Evolutionary conservation across 768 basidiomycete species (phyloP).

Genomic region (Trametes sanguinea): DNA sequence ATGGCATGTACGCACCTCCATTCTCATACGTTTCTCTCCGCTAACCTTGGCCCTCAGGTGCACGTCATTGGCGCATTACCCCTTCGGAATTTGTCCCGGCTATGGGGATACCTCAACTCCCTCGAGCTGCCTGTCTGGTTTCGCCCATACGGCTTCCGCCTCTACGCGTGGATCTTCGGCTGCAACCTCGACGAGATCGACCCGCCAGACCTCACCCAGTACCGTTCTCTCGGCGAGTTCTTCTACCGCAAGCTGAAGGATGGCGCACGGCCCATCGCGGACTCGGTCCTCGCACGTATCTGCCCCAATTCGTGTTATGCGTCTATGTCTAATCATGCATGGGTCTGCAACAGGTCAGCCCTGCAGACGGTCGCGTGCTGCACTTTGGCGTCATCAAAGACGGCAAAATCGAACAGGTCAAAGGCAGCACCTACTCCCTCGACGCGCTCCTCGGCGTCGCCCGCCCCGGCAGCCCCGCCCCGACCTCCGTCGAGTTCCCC

Average conservation of each 20-base stretch:
- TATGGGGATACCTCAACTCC: slow-evolving; percentile 96
- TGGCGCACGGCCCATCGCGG: slow-evolving; percentile 79
- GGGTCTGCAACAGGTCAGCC: slow-evolving; percentile 63
- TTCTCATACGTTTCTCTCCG: background rate
- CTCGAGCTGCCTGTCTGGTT: slow-evolving; percentile 93
- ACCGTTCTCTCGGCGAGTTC: slow-evolving; percentile 90
- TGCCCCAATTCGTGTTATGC: background rate
- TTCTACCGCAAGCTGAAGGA: slow-evolving; percentile 88
- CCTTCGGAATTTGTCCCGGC: slow-evolving; percentile 89
- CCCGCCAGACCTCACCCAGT: slow-evolving; percentile 70
- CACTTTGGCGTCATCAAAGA: slow-evolving; percentile 87
- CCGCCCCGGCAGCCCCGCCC: slow-evolving; percentile 44
- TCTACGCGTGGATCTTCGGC: slow-evolving; percentile 88
- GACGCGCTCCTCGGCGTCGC: slow-evolving; percentile 89
- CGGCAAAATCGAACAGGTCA: slow-evolving; percentile 90
- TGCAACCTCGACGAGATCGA: slow-evolving; percentile 94
- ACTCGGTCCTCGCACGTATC: slow-evolving; percentile 64
- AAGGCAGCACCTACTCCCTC: slow-evolving; percentile 95
- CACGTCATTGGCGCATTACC: slow-evolving; percentile 95
- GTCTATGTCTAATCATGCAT: background rate
- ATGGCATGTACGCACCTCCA: slow-evolving; percentile 71
- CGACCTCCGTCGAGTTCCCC: slow-evolving; percentile 44
- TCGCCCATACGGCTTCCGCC: slow-evolving; percentile 83
- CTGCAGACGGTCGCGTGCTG: slow-evolving; percentile 90
- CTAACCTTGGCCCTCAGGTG: slow-evolving; percentile 52